Base-by-base conservation (phyloP, 768 basidiomycete species). In the Macrolepiota fuliginosa region DNA sequence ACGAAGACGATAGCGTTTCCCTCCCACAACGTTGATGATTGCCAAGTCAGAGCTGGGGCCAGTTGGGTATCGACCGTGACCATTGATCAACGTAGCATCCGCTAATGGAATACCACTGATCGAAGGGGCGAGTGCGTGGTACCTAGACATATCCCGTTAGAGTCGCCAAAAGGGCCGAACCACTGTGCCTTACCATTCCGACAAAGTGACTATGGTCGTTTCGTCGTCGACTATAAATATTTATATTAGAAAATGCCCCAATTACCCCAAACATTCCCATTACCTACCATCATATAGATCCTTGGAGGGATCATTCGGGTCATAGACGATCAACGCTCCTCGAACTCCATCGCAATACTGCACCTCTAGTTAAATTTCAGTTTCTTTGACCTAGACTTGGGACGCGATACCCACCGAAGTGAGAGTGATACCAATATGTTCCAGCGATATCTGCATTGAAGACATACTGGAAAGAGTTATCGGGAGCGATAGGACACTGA, bases 331-430 rank as follows among this genome's bases (percentile, higher is more conserved):
- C 11, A 79, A 40, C 0, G 68, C 66, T 2, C 78, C 78, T 45
- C 78, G 68, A 15, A 77, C 66, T 0, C 79, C 79, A 65, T 80
- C 79, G 59, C 79, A 85, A 58, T 83, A 84, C 64, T 85, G 83
- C 0, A 76, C 76, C 5, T 73, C 72, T 68, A 52, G 13, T 15
- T 27, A 11, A 61, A 12, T 27, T n/a, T 11, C 25, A 25, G 47
- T 22, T 51, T 13, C 3, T 5, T 32, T 45, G n/a, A 24, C 40
- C 29, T 32, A 7, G 29, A 32, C 7, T 32, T 32, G 3, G 35
- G 50, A 29, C 12, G 35, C 36, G 13, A 29, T 15, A 55, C 66
- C 29, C 63, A 72, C 71, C 60, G 13, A 73, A 55, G 63, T 74
- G 76, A 0, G 72, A 74, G 54, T 77, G 76, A 55, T 76, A 79